phyloP scores from a whole-genome alignment of 768 basidiomycete species.

The Artomyces pyxidatus region DNA sequence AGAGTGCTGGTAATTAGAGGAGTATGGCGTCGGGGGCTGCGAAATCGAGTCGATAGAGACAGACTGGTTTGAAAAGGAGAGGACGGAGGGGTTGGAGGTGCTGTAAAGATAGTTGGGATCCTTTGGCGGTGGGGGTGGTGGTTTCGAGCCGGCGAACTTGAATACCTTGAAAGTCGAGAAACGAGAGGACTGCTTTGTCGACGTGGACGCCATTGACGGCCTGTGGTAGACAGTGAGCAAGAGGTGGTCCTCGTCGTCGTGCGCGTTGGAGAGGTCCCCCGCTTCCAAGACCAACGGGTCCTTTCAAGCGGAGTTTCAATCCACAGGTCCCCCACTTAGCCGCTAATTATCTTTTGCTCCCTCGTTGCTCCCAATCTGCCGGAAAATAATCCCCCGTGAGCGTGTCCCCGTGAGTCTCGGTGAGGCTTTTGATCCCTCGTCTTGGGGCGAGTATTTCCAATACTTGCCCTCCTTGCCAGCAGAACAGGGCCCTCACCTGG shows the following conservation, averaged over 20 bases:
- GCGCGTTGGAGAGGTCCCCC: background rate
- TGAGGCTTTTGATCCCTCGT: too few species aligned
- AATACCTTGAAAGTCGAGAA: conserved; percentile 16
- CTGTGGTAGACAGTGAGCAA: background rate
- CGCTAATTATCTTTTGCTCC: background rate
- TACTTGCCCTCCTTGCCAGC: too few species aligned
- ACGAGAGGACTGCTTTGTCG: conserved; percentile 6
- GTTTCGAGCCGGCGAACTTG: conserved; percentile 9
- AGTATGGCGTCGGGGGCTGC: background rate
- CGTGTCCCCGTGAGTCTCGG: background rate
- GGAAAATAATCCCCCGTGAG: background rate
- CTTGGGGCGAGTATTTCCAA: too few species aligned
- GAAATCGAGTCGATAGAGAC: conserved; percentile 1
- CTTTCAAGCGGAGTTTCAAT: background rate
- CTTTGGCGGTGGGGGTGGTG: conserved; percentile 13
- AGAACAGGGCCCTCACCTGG: too few species aligned
- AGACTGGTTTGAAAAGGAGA: conserved; percentile 10
- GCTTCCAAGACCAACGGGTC: background rate
- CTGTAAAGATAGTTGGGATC: conserved; percentile 10
- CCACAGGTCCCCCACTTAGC: too few species aligned
- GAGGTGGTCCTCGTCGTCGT: background rate
- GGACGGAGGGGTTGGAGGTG: conserved; percentile 6
- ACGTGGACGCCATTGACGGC: conserved; percentile 9
- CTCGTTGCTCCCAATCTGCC: background rate
- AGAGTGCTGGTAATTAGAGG: background rate